phyloP scores from a whole-genome alignment of 2,329 filamentous ascomycete species.

The Tolypocladium guangdongense region DNA sequence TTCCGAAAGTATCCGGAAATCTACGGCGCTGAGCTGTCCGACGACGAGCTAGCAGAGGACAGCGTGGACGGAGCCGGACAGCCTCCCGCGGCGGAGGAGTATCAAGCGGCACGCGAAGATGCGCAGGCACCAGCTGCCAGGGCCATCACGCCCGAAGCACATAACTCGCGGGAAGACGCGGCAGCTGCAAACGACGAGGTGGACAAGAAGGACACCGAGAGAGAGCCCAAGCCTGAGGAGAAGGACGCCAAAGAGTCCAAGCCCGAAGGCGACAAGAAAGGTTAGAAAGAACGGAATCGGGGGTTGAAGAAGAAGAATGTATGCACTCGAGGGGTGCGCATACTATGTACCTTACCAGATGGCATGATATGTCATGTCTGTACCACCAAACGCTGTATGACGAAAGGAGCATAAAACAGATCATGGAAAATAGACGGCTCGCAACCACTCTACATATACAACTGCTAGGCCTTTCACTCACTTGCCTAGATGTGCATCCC shows the following conservation, averaged over 20 bases:
- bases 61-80: constrained; percentile 18
- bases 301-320: not conserved
- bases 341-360: constrained; percentile 3
- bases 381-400: constrained; percentile 4
- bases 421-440: constrained; percentile 1
- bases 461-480: not conserved
- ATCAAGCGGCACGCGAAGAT: constrained; percentile 4
- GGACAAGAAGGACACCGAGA: constrained; percentile 6
- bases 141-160: constrained; percentile 5
- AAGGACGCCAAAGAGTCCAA: constrained; percentile 3
- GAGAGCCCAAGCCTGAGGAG: constrained; percentile 7
- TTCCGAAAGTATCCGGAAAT: constrained; percentile 88
- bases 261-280: constrained; percentile 5
- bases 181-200: constrained; percentile 16
- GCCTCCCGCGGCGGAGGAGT: not conserved
- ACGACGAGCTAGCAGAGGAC: constrained; percentile 44
- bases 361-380: constrained; percentile 4
- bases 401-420: not conserved
- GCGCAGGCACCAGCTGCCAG: not conserved
- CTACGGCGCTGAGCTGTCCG: constrained; percentile 79
- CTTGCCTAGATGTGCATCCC: not conserved
- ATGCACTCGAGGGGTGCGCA: not conserved
- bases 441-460: constrained; percentile 1
- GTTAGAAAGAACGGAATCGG: not conserved
- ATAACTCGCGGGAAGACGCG: constrained; percentile 16